These are phyloP conservation scores for Suhomyces anneliseae DNA, from an alignment of 1,139 yeast species.

Conservation along the genomic window DNA sequence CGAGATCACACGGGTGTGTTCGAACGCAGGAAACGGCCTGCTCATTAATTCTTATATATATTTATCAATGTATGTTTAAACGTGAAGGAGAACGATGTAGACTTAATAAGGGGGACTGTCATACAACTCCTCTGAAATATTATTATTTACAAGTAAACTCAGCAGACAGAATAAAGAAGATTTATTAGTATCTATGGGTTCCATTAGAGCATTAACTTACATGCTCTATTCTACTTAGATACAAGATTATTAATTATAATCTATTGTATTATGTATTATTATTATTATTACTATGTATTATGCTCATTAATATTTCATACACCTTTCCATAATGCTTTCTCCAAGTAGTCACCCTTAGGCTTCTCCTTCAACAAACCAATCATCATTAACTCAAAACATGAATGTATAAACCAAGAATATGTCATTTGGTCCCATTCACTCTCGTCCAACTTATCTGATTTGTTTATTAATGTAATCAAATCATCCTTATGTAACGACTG, in stretches of 20 bases:
- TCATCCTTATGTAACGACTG: slow-evolving; percentile 47
- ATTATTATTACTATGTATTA: no score
- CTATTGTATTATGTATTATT: no score
- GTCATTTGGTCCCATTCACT: slow-evolving; percentile 29
- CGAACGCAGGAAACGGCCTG: not conserved
- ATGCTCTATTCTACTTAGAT: no score
- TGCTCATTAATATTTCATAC: slow-evolving; percentile 15
- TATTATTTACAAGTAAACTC: no score
- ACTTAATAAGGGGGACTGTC: no score
- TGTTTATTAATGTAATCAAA: slow-evolving; percentile 21
- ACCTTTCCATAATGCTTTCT: slow-evolving; percentile 47
- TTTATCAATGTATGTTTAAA: not conserved
- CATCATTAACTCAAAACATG: slow-evolving; percentile 40
- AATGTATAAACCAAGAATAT: slow-evolving; percentile 46
- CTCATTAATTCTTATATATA: not conserved
- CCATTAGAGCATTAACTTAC: no score
- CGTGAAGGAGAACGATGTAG: no score
- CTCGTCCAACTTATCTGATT: slow-evolving; percentile 3
- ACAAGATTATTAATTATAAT: no score
- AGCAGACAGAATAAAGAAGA: no score
- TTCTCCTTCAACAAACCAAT: slow-evolving; percentile 45
- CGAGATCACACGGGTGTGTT: not conserved
- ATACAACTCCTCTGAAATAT: no score
- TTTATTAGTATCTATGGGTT: no score
- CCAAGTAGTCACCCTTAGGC: slow-evolving; percentile 46